Percentiles rank a stretch among this genome's conserved stretches.
phyloP scores from a whole-genome alignment of 2,329 filamentous ascomycete species.

The Botrytis pseudocinerea region DNA sequence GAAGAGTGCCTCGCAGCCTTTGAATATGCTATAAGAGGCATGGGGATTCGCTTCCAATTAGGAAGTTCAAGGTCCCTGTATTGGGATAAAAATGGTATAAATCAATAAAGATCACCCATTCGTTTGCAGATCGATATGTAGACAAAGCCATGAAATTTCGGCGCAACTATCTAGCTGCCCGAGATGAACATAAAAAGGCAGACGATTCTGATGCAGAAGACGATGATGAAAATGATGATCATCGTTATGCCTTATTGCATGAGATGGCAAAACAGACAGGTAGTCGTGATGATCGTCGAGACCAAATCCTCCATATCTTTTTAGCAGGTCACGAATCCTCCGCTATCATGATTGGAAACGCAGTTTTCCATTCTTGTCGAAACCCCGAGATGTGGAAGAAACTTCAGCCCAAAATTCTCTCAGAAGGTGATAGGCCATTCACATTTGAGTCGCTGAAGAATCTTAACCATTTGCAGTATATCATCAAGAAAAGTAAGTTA shows the following conservation, averaged over 20 bases:
- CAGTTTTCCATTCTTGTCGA: not conserved
- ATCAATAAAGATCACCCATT: not conserved
- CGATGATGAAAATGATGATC: not conserved
- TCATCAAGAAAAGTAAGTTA: not conserved
- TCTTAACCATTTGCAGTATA: constrained; percentile 2
- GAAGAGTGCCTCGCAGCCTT: not conserved
- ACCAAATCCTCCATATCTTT: constrained; percentile 7
- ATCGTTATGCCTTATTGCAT: not conserved
- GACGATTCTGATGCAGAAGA: not conserved
- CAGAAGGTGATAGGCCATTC: not conserved
- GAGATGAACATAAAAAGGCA: too few relatives aligned
- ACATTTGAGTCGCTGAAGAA: not conserved
- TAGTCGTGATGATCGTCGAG: not conserved
- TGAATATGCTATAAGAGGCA: not conserved
- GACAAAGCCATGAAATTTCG: not conserved
- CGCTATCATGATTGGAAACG: not conserved
- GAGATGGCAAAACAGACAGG: constrained; percentile 6
- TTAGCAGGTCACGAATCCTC: not conserved
- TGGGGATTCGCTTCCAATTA: not conserved
- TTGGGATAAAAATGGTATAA: not conserved
- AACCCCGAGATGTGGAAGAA: constrained; percentile 2
- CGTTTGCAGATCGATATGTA: not conserved
- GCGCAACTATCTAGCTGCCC: not conserved
- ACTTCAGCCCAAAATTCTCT: not conserved
- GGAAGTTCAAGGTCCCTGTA: not conserved